These are phyloP conservation scores for Penicillium fuscoglaucum DNA, from an alignment of 2,329 filamentous ascomycete species.

Conservation along the genomic window DNA sequence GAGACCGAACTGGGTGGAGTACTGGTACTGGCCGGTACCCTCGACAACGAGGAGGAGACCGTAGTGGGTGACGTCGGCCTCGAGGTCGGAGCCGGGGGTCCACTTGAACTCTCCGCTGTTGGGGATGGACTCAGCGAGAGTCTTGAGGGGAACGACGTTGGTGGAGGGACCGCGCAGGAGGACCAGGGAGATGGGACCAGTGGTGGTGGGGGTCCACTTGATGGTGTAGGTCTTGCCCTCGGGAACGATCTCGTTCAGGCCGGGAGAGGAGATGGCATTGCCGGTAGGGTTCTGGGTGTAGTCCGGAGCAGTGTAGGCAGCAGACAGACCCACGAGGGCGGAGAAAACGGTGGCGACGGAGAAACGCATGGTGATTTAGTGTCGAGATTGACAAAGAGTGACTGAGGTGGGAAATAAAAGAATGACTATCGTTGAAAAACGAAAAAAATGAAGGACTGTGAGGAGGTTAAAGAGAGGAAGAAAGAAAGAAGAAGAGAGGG, in stretches of 20 bases:
- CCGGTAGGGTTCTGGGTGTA: slow-evolving; percentile 43
- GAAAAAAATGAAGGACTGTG: slow-evolving; percentile 14
- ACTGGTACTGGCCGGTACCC: slow-evolving; percentile 61
- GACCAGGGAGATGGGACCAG: slow-evolving; percentile 53
- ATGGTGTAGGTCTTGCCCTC: slow-evolving; percentile 58
- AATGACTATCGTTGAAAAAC: slow-evolving; percentile 14
- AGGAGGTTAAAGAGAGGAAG: slow-evolving; percentile 24
- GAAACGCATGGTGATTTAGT: slow-evolving; percentile 41
- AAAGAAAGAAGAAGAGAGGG: slow-evolving; percentile 12
- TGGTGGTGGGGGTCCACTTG: slow-evolving; percentile 53
- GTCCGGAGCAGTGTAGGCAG: slow-evolving; percentile 41
- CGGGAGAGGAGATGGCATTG: slow-evolving; percentile 57
- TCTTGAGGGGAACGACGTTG: slow-evolving; percentile 54
- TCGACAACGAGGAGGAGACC: slow-evolving; percentile 63
- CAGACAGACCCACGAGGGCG: slow-evolving; percentile 41
- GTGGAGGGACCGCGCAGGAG: slow-evolving; percentile 60
- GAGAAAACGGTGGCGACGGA: slow-evolving; percentile 37
- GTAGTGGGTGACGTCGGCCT: slow-evolving; percentile 54
- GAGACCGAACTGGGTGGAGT: slow-evolving; percentile 63
- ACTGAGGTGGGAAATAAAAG: slow-evolving; percentile 25
- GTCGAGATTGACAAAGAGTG: slow-evolving; percentile 26
- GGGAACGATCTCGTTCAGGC: slow-evolving; percentile 55
- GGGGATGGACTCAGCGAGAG: slow-evolving; percentile 54
- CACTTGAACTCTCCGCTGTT: slow-evolving; percentile 59
- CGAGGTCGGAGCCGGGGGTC: slow-evolving; percentile 53